Conservation (phyloP, 1,284 basidiomycete genomes). For the Microstroma glucosiphilum region DNA sequence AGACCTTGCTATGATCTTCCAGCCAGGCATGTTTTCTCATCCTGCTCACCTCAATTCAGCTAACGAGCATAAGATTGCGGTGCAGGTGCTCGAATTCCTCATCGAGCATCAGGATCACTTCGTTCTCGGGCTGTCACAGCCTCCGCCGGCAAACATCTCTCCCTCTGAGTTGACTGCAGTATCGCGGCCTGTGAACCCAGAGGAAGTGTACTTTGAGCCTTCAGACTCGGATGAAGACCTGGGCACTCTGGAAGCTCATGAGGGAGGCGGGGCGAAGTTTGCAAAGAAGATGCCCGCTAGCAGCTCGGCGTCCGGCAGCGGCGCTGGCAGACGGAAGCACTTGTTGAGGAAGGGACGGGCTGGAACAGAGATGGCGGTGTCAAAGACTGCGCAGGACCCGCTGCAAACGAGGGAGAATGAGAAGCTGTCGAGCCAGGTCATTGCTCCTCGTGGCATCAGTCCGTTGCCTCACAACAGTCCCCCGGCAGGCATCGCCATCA, state of each 20-base stretch:
- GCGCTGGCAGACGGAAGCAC: neutral
- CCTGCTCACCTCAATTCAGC: conserved; percentile 60
- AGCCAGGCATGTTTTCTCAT: conserved; percentile 63
- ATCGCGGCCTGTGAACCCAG: conserved; percentile 22
- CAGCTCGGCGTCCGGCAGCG: neutral
- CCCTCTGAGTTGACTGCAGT: conserved; percentile 40
- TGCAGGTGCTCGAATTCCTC: conserved; percentile 85
- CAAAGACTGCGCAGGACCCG: neutral
- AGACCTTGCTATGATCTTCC: conserved; percentile 49
- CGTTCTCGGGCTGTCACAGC: conserved; percentile 41
- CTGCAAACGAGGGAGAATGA: neutral
- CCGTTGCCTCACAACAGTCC: neutral
- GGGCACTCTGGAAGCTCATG: conserved; percentile 39
- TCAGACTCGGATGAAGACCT: conserved; percentile 50
- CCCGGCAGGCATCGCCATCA: neutral
- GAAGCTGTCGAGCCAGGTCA: neutral
- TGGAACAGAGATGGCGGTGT: neutral
- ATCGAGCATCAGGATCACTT: conserved; percentile 59
- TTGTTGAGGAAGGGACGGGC: neutral
- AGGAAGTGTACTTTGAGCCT: conserved; percentile 25
- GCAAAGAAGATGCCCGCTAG: conserved; percentile 6
- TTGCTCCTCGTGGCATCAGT: conserved; percentile 1
- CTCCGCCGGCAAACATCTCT: conserved; percentile 31
- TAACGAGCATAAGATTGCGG: conserved; percentile 73
- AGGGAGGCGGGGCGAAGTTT: conserved; percentile 41